These are phyloP conservation scores for Dianthus caryophyllus DNA, from an alignment of 148 eudicot genomes.

Conservation along the genomic window DNA sequence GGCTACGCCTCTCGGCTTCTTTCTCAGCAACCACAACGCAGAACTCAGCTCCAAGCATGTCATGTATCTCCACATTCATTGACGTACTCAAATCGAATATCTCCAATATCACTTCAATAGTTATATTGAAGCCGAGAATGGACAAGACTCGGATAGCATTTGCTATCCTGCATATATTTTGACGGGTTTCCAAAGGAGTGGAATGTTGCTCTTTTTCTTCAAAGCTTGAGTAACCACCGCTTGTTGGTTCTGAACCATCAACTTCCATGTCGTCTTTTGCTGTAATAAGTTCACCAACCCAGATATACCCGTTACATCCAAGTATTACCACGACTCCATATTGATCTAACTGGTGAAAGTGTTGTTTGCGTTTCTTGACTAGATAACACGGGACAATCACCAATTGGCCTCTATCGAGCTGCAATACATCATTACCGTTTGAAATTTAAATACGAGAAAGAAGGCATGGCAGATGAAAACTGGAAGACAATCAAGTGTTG, in stretches of 20 bases:
- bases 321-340: slow-evolving; percentile 64
- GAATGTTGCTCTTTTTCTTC: slow-evolving; percentile 37
- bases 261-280: slow-evolving; percentile 54
- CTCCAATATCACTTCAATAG: slow-evolving; percentile 51
- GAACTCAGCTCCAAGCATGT: slow-evolving; percentile 92
- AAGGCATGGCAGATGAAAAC: not conserved
- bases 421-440: slow-evolving; percentile 13
- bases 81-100: slow-evolving; percentile 49
- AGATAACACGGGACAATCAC: slow-evolving; percentile 69
- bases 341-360: slow-evolving; percentile 67
- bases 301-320: slow-evolving; percentile 85
- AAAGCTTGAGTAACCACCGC: slow-evolving; percentile 8
- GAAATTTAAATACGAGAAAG: not conserved
- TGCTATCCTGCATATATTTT: slow-evolving; percentile 71
- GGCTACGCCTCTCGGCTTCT: slow-evolving; percentile 71
- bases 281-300: slow-evolving; percentile 82
- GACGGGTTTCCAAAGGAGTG: slow-evolving; percentile 61
- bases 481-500: not conserved
- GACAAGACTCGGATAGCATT: slow-evolving; percentile 74
- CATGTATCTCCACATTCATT: slow-evolving; percentile 53
- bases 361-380: slow-evolving; percentile 80
- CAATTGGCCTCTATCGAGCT: slow-evolving; percentile 85
- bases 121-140: slow-evolving; percentile 61
- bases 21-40: slow-evolving; percentile 76
- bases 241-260: slow-evolving; percentile 44